These are phyloP conservation scores for Blastocystis sp. DNA, from an alignment of 352 stramenopile species.

Conservation along the genomic window DNA sequence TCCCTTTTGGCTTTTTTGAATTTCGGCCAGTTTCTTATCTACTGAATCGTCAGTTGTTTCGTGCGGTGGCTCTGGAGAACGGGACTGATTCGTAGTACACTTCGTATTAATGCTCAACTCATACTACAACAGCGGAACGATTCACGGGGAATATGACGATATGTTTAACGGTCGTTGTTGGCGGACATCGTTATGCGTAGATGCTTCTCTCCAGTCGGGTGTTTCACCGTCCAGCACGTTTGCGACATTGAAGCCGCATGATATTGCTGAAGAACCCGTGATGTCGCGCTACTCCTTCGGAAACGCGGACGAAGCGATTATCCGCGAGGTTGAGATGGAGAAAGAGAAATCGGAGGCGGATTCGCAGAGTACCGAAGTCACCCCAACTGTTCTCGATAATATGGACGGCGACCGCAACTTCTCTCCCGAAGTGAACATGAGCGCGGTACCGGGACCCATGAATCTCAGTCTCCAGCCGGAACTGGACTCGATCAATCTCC, in stretches of 20 bases:
- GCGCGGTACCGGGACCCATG: not conserved
- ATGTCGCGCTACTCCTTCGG: not conserved
- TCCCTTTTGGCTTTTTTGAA: not conserved
- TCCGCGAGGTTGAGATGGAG: not conserved
- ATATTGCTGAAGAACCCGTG: not conserved
- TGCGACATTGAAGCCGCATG: not conserved
- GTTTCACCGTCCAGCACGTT: not conserved
- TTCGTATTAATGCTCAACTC: not conserved
- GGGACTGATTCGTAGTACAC: not conserved
- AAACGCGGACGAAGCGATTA: not conserved
- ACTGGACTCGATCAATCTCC: not conserved
- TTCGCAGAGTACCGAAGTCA: not conserved
- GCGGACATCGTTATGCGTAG: not conserved
- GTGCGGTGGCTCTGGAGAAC: not conserved
- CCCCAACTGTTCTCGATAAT: not conserved
- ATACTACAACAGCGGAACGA: not conserved
- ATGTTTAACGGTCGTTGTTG: not conserved
- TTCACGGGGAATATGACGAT: constrained; percentile 1
- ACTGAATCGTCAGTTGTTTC: not conserved
- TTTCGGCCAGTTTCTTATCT: not conserved
- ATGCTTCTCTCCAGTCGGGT: not conserved
- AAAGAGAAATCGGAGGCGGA: not conserved
- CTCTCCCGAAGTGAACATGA: not conserved
- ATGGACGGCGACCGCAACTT: not conserved
- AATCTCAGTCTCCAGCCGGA: not conserved